phyloP scores from a whole-genome alignment of 1,284 basidiomycete species.

The Sanguinoderma infundibulare region DNA sequence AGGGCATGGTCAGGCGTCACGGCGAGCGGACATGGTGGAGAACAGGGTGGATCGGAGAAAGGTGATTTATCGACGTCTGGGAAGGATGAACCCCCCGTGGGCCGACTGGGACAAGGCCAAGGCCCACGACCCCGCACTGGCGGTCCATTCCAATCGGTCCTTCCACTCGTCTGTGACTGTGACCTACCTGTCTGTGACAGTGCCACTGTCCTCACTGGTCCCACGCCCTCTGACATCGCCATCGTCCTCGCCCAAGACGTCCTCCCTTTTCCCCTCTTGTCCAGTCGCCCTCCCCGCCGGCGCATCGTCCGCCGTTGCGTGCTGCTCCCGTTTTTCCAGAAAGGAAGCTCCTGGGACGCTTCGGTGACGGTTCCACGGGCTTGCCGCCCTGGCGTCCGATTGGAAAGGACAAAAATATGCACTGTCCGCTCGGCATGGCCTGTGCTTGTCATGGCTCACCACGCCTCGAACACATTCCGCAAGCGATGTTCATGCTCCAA shows the following conservation, averaged over 20 bases:
- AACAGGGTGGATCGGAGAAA: slow-evolving; percentile 1
- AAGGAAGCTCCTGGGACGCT: neutral
- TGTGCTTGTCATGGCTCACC: neutral
- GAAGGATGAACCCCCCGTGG: neutral
- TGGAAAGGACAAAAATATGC: neutral
- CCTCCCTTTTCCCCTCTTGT: neutral
- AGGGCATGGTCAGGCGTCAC: slow-evolving; percentile 10
- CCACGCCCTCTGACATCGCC: too few species aligned
- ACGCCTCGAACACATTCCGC: neutral
- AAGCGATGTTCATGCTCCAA: neutral
- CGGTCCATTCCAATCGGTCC: neutral
- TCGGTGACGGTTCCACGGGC: neutral
- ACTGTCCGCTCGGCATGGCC: neutral
- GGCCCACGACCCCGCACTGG: neutral
- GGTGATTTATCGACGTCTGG: neutral
- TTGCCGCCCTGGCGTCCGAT: neutral
- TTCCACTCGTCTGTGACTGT: too few species aligned
- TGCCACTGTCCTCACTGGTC: too few species aligned
- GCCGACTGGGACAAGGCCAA: neutral
- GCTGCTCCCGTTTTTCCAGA: neutral
- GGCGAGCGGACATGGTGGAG: slow-evolving; percentile 18
- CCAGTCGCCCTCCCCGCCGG: neutral
- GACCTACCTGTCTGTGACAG: too few species aligned
- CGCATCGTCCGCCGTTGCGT: neutral
- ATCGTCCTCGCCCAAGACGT: neutral